Base-by-base conservation (phyloP, 352 stramenopile genomes). In the Phytophthora pistaciae region DNA sequence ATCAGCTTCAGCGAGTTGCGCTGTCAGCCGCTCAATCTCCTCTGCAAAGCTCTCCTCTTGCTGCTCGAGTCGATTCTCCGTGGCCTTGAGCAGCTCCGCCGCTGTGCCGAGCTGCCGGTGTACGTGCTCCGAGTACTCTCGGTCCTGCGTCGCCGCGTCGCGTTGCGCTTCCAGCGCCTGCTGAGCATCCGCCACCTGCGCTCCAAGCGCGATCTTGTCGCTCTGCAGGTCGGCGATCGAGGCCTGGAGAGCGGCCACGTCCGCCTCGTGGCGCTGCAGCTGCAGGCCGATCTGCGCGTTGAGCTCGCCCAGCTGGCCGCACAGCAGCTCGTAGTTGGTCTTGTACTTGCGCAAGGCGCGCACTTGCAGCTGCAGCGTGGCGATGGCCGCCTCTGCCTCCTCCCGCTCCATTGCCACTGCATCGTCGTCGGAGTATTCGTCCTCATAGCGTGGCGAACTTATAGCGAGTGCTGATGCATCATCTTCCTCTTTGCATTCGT, bases 241-340 rank as follows among this genome's bases (percentile, higher is more conserved):
- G 31, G 57, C 49, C 54, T 90, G 74, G 20, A 92, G 67, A 1
- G 78, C 69, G 6, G 76, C 58, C 20, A 94, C 85, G 38, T 92
- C 87, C 33, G 79, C 75, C 60, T 94, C 87, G 58, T 94, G 87
- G 21, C 85, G 82, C 60, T 92, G 78, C 40, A 94, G 66, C 46
- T 92, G 84, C 18, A 91, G 69, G 0, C 82, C 83, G 50, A 94
- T 82, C 70, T 94, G 87, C 2, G 78, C 75, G 61, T 92, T 94
- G 25, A 94, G 78, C 58, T 91, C 85, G 10, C 75, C 74, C 44
- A 94, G 44, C 54, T 94, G 85, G 8, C 82, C 79, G 59, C 87
- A 94, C 38, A 93, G 70, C 49, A 92, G 64, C 63, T 94, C 83
- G 69, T 94, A 94, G 79, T 91, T 94, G 70, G 57, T 48, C 53